Evolutionary conservation across 139 green algal species (phyloP).

Genomic region (Marvania coccoides): DNA sequence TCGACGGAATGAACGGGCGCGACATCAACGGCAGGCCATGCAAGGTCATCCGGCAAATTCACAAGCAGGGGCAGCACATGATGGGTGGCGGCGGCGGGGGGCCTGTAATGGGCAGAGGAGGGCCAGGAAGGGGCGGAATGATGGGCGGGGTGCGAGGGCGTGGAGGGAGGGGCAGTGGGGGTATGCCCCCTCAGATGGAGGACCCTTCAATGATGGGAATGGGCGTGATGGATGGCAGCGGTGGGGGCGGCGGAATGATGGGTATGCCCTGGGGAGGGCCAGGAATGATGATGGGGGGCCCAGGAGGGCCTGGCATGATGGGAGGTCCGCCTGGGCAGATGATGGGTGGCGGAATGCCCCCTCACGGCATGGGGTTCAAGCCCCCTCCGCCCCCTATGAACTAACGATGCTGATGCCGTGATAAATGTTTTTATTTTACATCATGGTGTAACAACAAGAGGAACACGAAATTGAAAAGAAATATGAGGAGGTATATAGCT

Average conservation of each 20-base stretch:
- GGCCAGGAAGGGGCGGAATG: not conserved
- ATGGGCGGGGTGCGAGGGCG: not conserved
- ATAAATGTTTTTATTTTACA: no score
- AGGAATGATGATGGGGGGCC: not conserved
- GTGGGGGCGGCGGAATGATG: constrained; percentile 2
- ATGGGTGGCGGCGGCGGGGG: not conserved
- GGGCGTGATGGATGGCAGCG: not conserved
- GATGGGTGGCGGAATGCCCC: not conserved
- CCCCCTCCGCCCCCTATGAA: constrained; percentile 8
- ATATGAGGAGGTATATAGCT: no score
- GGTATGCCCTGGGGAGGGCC: not conserved
- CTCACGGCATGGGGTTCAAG: constrained; percentile 13
- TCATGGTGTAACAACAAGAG: no score
- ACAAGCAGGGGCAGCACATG: constrained; percentile 5
- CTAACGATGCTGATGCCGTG: no score
- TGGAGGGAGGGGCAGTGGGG: not conserved
- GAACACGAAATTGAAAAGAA: no score
- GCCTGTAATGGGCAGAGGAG: not conserved
- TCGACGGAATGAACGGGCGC: constrained; percentile 52
- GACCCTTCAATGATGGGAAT: not conserved
- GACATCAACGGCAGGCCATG: constrained; percentile 26
- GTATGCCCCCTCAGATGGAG: not conserved
- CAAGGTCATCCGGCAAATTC: constrained; percentile 7
- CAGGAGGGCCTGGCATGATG: constrained; percentile 5
- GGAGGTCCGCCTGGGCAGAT: not conserved